Conservation (phyloP, 2,329 filamentous ascomycete genomes). For the Dactylellina sp. region DNA sequence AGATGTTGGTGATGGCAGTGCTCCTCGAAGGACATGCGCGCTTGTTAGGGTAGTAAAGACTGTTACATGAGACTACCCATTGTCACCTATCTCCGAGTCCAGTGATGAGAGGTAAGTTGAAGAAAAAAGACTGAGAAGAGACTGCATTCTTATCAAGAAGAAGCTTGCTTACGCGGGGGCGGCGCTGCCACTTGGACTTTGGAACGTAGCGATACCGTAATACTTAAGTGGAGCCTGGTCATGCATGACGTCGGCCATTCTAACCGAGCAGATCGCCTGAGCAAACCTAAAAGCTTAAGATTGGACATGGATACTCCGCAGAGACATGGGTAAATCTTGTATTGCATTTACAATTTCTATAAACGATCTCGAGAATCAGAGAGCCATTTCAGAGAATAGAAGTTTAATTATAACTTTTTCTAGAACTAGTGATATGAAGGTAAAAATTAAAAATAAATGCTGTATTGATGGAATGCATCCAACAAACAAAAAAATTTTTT, state of each 20-base stretch:
- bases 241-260: constrained; percentile 8
- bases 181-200: not conserved
- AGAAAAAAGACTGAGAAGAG: not conserved
- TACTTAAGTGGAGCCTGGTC: not conserved
- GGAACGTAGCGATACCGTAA: too few species aligned
- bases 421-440: not conserved
- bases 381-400: not conserved
- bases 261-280: constrained; percentile 26
- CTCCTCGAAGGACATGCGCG: too few species aligned
- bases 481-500: too few species aligned
- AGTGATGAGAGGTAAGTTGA: not conserved
- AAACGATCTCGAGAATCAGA: not conserved
- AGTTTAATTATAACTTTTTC: not conserved
- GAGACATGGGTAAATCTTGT: not conserved
- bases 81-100: not conserved
- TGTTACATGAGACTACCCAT: not conserved
- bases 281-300: constrained; percentile 6
- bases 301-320: not conserved
- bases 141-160: constrained; percentile 2
- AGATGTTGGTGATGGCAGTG: too few species aligned
- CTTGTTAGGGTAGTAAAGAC: too few species aligned
- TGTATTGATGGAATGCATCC: too few species aligned
- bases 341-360: not conserved
- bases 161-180: not conserved
- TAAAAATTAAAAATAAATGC: not conserved